These are phyloP conservation scores for Plasmodium reichenowi DNA, from an alignment of 169 alveolate species.

Conservation along the genomic window DNA sequence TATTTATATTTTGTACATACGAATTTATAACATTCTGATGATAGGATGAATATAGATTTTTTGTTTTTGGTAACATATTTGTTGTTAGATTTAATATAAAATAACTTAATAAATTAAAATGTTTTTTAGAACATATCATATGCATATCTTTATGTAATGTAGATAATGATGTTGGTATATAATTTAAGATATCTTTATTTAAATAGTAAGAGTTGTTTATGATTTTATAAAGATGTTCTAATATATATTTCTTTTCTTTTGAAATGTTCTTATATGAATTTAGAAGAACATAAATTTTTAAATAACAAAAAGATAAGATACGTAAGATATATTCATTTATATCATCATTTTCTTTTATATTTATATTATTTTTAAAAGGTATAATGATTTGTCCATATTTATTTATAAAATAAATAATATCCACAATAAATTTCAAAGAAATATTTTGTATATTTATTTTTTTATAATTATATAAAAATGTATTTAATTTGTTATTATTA, in stretches of 20 bases:
- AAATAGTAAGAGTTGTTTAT: not conserved
- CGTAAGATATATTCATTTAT: not conserved
- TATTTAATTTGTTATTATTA: conserved; percentile 11
- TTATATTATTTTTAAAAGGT: not conserved
- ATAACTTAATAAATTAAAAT: too few species aligned
- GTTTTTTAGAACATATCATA: too few species aligned
- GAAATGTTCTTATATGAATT: not conserved
- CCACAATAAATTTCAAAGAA: not conserved
- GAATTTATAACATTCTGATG: too few species aligned
- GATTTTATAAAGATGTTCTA: not conserved
- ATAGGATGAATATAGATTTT: too few species aligned
- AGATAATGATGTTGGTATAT: not conserved
- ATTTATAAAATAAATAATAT: conserved; percentile 21
- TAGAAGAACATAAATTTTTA: not conserved
- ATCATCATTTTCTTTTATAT: not conserved
- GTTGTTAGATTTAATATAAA: too few species aligned
- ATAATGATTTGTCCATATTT: not conserved
- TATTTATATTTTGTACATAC: not conserved
- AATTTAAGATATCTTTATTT: too few species aligned
- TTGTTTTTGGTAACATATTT: too few species aligned
- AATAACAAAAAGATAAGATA: conserved; percentile 1
- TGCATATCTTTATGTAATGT: too few species aligned
- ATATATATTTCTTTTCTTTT: not conserved
- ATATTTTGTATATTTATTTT: conserved; percentile 4
- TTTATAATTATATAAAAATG: conserved; percentile 28